Base-by-base conservation (phyloP, 2,329 filamentous ascomycete species). In the Fusarium clavum region DNA sequence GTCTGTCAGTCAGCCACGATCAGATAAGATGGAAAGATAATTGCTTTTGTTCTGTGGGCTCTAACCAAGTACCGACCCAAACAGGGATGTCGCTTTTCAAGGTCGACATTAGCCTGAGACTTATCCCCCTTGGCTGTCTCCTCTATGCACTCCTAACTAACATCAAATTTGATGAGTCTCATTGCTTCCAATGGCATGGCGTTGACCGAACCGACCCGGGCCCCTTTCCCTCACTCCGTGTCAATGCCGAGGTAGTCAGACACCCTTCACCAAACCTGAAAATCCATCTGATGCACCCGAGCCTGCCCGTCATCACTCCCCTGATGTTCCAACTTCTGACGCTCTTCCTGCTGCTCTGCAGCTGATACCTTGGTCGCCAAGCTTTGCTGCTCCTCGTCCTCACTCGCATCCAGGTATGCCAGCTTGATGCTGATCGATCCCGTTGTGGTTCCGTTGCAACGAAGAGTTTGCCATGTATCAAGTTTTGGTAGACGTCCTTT, bases 11-110 rank as follows among this genome's bases (percentile, higher is more conserved):
- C 55, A 67, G 62, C 66, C 66, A 75, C 70, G 64, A 75, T 75
- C 73, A 73, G 73, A 75, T 75, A 75, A 75, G 73, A 75, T 74
- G 61, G 57, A 71, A 71, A 47, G 43, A 57, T 52, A 51, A 66
- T 61, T 66, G 51, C 62, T 70, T 72, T 48, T 29, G 16, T 54
- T 72, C 63, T 70, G 70, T 73, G 67, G 70, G 63, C 57, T 57
- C 56, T 43, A 44, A 44, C 32, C 27, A 67, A 73, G 49, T 73
- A 64, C 59, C 61, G 58, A 11, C 16, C 11, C 20, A 25, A 25
- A 51, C 34, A 69, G 24, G 65, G 64, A 34, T 66, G 25, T 53
- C 45, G 61, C 32, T 45, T 57, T 51, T 58, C 60, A 63, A 52
- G 67, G 64, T 70, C 40, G 40, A 54, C 34, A 12, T n/a, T 60